These are phyloP conservation scores for Gaultheria prostrata DNA, from an alignment of 148 eudicot species.

Conservation along the genomic window DNA sequence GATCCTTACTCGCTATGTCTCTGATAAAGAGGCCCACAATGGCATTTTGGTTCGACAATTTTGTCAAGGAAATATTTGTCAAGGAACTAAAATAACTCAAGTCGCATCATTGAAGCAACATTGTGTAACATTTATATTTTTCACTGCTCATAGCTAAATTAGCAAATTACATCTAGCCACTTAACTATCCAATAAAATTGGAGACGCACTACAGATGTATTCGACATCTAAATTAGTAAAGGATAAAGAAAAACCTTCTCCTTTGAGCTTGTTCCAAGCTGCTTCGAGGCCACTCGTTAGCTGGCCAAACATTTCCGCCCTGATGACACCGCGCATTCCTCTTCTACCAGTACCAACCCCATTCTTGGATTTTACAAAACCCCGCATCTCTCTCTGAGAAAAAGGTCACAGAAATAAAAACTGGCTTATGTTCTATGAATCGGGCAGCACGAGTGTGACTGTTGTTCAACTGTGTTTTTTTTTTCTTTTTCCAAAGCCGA, in stretches of 20 bases:
- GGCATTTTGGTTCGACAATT: not conserved
- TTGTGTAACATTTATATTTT: not conserved
- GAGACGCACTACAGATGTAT: not conserved
- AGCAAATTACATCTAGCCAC: not conserved
- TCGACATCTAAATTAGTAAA: not conserved
- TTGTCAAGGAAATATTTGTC: too few relatives aligned
- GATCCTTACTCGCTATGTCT: not conserved
- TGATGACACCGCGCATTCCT: conserved; percentile 41
- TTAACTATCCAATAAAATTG: not conserved
- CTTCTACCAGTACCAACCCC: conserved; percentile 24
- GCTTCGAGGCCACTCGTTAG: conserved; percentile 85
- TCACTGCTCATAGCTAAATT: not conserved
- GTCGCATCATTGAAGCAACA: not conserved
- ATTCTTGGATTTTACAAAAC: conserved; percentile 47
- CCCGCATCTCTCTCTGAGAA: conserved; percentile 69
- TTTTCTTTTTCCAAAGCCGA: not conserved
- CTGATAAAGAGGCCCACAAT: not conserved
- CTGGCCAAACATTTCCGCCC: conserved; percentile 98
- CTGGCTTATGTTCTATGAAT: not conserved
- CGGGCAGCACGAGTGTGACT: not conserved
- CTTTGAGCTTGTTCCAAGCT: conserved; percentile 92
- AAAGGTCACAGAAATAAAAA: conserved; percentile 8
- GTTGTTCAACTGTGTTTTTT: not conserved
- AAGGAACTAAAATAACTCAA: not conserved
- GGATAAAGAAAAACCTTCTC: conserved; percentile 60